Evolutionary conservation across 225 moss, liverwort and hornwort species (phyloP), one percentile per base, ranked within the genome.

Genomic region (Takakia lepidozioides): DNA sequence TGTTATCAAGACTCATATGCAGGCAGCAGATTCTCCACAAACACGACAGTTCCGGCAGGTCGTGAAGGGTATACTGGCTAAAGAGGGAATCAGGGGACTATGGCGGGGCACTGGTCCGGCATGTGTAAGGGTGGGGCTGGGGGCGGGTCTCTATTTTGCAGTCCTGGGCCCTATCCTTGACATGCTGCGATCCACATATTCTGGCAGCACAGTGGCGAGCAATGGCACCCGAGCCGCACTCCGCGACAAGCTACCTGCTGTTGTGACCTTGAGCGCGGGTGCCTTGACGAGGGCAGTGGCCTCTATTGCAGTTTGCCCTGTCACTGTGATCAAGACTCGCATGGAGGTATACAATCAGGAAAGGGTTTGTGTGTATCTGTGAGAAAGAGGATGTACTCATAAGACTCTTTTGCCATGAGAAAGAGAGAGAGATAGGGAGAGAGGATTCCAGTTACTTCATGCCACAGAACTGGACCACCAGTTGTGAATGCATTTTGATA

Each of bases 41-140:
- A 75, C 79, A 56, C 63, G 76, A 21, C 67, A 70, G 15, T 75
- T 95, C 44, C 58, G 73, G 19, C 82, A 72, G 19, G 85, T 84
- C 3, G 41, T 83, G 52, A 55, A 38, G 44, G 57, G 70, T 6
- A 72, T 98, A 19, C 24, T 61, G 18, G 82, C 75, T 34, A 83
- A 70, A 53, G 95, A 87, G 48, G 91, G 91, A n/a, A 36, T 71
- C 19, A 69, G 50, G 39, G 95, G 95, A 0, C 66, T 98, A 9
- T 98, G 95, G 95, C 65, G 95, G 30, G 95, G 95, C 17, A 90
- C 95, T 5, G 95, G 95, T 25, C 87, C 95, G 10, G 85, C 95
- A 19, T 91, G 91, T 60, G 60, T 91, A 11, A 72, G 95, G 54
- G 87, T 87, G 21, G 95, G 95, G 25, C 27, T 98, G 7, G 95